Evolutionary conservation across 305 asterid species (phyloP).

Genomic region (Caryopteris hybrid): DNA sequence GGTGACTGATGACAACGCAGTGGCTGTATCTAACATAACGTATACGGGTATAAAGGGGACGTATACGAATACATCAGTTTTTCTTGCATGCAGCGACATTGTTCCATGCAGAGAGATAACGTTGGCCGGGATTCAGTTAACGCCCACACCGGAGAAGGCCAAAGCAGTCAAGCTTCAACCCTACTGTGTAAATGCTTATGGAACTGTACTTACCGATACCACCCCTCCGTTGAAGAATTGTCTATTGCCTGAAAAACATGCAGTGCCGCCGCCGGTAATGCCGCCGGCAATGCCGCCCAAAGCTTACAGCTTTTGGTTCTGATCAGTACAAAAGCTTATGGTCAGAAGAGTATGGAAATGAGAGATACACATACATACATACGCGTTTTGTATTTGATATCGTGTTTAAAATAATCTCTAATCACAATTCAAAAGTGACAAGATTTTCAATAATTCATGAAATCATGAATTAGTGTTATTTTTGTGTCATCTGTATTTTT

Average conservation of each 20-base stretch:
- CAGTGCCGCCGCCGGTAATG: not conserved
- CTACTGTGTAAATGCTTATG: constrained; percentile 5
- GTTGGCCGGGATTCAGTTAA: not conserved
- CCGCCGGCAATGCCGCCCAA: not conserved
- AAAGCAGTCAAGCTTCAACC: not conserved
- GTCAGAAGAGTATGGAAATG: too few species aligned
- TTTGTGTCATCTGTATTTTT: too few species aligned
- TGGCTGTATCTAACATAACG: constrained; percentile 10
- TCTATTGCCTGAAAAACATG: not conserved
- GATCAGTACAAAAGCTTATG: too few species aligned
- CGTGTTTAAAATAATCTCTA: too few species aligned
- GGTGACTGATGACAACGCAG: not conserved
- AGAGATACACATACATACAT: too few species aligned
- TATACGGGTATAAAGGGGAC: constrained; percentile 17
- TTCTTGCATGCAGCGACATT: constrained; percentile 13
- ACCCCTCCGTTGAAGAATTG: constrained; percentile 16
- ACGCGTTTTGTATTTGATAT: too few species aligned
- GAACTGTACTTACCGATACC: not conserved
- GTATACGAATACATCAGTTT: not conserved
- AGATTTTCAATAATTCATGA: too few species aligned
- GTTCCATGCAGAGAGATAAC: constrained; percentile 6
- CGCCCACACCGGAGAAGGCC: not conserved
- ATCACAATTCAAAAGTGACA: too few species aligned
- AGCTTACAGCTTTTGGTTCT: too few species aligned
- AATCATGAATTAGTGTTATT: too few species aligned